Base-by-base conservation (phyloP, 805 yeast species). In the Scheffersomyces spartinae region DNA sequence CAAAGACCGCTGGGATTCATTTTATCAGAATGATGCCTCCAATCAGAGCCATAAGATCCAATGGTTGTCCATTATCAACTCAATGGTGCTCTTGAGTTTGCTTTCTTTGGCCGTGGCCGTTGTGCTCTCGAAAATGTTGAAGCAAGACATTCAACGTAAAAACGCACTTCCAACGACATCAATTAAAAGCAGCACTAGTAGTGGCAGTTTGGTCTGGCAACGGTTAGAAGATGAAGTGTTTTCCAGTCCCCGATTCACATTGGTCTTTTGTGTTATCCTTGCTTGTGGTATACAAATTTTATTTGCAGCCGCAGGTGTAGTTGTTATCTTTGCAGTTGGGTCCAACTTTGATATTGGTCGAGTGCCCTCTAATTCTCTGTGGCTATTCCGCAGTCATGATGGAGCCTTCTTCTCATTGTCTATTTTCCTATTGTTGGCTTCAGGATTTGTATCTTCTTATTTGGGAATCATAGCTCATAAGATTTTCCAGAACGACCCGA, bases 241-340 rank as follows among this genome's bases (percentile, higher is more conserved):
- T 38, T 49, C 61, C 21, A 49, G 60, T 9, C 88, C 88, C 7
- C 29, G 34, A 4, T 49, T 48, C 15, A 62, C 74, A 2, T 40
- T 65, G 5, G 27, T 67, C 2, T 50, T 84, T 26, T 61, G 79
- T 2, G 49, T 77, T 2, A 39, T 79, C 4, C 68, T 74, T 9
- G 75, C 94, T 0, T 64, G 81, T 25, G 95, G 95, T 12, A 61
- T 76, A 19, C 94, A 84, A 45, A 60, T 78, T 24, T 53, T 73
- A 24, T 71, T 79, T 34, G 73, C 83, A 1, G 59, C 74, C 28
- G 43, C 74, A 15, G 79, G 80, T 2, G 73, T 80, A 1, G 57
- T 79, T 7, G 35, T 67, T 3, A 52, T 74, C 3, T 64, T 79
- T 23, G 68, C 79, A 2, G 60, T 73, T 6, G 71, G 75, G 14